Evolutionary conservation across 2,329 filamentous ascomycete species (phyloP).

Genomic region (Zelopaecilomyces penicillatus): DNA sequence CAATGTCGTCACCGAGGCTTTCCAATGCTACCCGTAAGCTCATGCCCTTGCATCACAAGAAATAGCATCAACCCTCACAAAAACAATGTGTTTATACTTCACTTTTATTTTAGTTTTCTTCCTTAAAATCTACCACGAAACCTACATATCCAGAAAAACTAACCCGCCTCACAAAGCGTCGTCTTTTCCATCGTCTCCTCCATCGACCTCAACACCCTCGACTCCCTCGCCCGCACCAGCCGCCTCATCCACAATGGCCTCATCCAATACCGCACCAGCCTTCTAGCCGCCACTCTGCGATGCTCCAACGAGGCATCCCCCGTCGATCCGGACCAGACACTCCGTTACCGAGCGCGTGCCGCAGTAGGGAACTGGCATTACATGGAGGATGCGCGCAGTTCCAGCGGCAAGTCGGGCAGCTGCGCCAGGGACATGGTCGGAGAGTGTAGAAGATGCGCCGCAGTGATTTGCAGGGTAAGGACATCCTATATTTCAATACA

Average conservation of each 20-base stretch:
- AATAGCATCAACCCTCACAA: background rate
- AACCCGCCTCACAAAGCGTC: constrained; percentile 47
- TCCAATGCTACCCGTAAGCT: constrained; percentile 29
- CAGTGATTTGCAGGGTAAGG: constrained; percentile 72
- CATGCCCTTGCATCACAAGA: constrained; percentile 2
- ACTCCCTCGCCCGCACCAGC: constrained; percentile 75
- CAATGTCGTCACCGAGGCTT: constrained; percentile 21
- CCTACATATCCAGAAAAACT: background rate
- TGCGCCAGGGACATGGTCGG: constrained; percentile 85
- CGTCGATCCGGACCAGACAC: constrained; percentile 46
- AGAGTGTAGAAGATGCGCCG: constrained; percentile 70
- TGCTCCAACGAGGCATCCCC: constrained; percentile 63
- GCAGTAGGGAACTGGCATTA: constrained; percentile 45
- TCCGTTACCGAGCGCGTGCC: constrained; percentile 49
- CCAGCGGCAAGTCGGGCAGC: constrained; percentile 59
- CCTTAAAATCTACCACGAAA: too few relatives aligned
- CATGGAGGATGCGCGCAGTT: constrained; percentile 46
- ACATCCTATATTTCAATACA: background rate
- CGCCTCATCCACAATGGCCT: constrained; percentile 70
- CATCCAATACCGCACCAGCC: constrained; percentile 65
- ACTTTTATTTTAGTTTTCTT: too few relatives aligned
- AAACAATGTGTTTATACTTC: too few relatives aligned
- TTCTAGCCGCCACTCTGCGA: constrained; percentile 67
- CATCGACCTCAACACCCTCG: constrained; percentile 80
- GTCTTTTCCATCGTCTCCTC: constrained; percentile 64